Percentiles rank a stretch among this genome's conserved stretches.
Evolutionary conservation across 2,329 filamentous ascomycete genomes (phyloP).

Genomic region (Ambrosiella xylebori): DNA sequence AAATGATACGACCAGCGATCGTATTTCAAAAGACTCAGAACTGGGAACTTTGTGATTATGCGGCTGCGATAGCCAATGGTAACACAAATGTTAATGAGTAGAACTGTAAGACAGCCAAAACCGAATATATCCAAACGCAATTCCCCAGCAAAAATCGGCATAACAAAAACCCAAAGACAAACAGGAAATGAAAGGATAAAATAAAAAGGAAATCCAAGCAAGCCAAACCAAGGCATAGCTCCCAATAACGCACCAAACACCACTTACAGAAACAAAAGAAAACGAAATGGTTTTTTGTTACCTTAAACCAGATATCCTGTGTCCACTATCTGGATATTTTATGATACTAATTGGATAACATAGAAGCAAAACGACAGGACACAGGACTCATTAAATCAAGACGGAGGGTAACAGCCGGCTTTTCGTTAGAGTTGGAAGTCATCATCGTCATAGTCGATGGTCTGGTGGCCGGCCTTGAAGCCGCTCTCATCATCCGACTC

Average conservation of each 20-base stretch:
- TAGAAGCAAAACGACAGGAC: not conserved
- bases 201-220: slow-evolving; percentile 4
- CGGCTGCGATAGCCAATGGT: not conserved
- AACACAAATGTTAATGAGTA: slow-evolving; percentile 2
- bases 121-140: not conserved
- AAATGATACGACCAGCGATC: too few relatives aligned
- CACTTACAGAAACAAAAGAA: slow-evolving; percentile 4
- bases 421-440: slow-evolving; percentile 35
- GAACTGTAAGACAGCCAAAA: not conserved
- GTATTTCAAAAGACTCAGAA: not conserved
- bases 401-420: not conserved
- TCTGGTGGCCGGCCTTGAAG: slow-evolving; percentile 18
- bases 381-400: not conserved
- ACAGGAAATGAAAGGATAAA: slow-evolving; percentile 1
- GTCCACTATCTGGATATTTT: slow-evolving; percentile 11
- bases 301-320: slow-evolving; percentile 11
- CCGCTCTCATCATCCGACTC: slow-evolving; percentile 24
- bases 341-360: not conserved
- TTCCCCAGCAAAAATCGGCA: not conserved
- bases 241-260: not conserved
- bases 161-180: not conserved
- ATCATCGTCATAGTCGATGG: slow-evolving; percentile 31
- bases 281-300: slow-evolving; percentile 8
- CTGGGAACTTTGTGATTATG: not conserved
- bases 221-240: not conserved